A percentile compares a stretch with the other conserved stretches of the same genome.
Evolutionary conservation across 75 land plant species (phyloP).

Genomic region (Pinus albicaulis): DNA sequence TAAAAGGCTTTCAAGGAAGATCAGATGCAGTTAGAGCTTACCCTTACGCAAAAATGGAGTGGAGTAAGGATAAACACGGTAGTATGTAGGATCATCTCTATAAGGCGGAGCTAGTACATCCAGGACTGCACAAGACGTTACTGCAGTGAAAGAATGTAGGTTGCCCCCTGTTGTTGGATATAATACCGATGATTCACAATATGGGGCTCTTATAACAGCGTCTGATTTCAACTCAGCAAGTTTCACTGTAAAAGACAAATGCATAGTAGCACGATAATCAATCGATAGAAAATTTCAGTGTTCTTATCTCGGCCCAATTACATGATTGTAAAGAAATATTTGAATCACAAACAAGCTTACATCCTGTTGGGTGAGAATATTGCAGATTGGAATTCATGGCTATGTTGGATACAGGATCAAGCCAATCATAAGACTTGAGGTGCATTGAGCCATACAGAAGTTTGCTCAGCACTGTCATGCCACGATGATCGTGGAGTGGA

Average conservation of each 20-base stretch:
- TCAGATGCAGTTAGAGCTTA: background rate
- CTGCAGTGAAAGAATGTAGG: conserved; percentile 65
- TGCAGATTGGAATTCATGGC: conserved; percentile 1
- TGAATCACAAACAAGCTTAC: conserved; percentile 8
- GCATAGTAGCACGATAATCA: no score
- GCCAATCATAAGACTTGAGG: conserved; percentile 89
- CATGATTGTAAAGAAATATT: background rate
- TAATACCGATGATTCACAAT: conserved; percentile 36
- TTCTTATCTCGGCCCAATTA: background rate
- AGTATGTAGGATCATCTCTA: conserved; percentile 14
- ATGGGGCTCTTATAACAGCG: conserved; percentile 24
- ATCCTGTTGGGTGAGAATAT: conserved; percentile 13
- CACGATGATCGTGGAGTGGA: conserved; percentile 94
- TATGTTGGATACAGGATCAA: conserved; percentile 34
- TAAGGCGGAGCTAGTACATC: conserved; percentile 68
- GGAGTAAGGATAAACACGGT: background rate
- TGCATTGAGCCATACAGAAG: conserved; percentile 90
- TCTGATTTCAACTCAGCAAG: conserved; percentile 34
- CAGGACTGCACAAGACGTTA: conserved; percentile 66
- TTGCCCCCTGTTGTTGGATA: conserved; percentile 64
- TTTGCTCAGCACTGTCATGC: conserved; percentile 96
- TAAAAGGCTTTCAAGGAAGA: no score
- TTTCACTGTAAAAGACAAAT: conserved; percentile 7
- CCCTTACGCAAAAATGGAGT: background rate
- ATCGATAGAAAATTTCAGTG: no score